Evolutionary conservation across 2,329 filamentous ascomycete species (phyloP), one percentile per base, ranked within the genome.

Genomic region (Aureobasidium sp.): DNA sequence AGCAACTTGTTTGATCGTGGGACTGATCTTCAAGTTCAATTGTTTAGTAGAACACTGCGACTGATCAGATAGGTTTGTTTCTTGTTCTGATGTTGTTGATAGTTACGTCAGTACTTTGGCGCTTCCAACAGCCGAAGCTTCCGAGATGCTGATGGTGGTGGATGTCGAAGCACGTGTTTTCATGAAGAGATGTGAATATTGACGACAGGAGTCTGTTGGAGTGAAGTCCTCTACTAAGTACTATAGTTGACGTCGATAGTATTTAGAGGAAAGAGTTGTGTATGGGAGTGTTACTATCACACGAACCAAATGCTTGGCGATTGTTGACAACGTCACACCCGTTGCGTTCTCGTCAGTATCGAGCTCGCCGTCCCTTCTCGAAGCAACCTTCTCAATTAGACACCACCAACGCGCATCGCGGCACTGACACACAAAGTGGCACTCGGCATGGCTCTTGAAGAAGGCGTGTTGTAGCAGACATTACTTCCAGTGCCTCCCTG

Each of bases 101-200:
- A 36, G 20, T 56, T 56, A 57, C 39, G 53, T 57, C 53, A 57
- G 36, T 45, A 57, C 39, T 57, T 45, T 31, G 20, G 49, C n/a
- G 25, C 12, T 39, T 11, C 31, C 31, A 22, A 45, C 53, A 20
- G 41, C 41, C 53, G 53, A 45, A 36, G 53, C 41, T 34, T 57
- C 41, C 53, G 53, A n/a, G 29, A n/a, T 25, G 11, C 42, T 27
- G 4, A 15, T 14, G 6, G 9, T 20, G n/a, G 22, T 41, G 4
- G 15, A 15, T n/a, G 9, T 5, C 5, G 14, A 5, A 7, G 29
- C 6, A 14, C n/a, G 31, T 48, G 3, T 22, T 51, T 5, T n/a
- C 11, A 9, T 36, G 1, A 20, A 51, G 6, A 3, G 2, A 3
- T 29, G 1, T 48, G 15, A 17, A 29, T 1, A 22, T 31, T 29